phyloP scores from a whole-genome alignment of 768 basidiomycete species.

The Trametes coccinea region DNA sequence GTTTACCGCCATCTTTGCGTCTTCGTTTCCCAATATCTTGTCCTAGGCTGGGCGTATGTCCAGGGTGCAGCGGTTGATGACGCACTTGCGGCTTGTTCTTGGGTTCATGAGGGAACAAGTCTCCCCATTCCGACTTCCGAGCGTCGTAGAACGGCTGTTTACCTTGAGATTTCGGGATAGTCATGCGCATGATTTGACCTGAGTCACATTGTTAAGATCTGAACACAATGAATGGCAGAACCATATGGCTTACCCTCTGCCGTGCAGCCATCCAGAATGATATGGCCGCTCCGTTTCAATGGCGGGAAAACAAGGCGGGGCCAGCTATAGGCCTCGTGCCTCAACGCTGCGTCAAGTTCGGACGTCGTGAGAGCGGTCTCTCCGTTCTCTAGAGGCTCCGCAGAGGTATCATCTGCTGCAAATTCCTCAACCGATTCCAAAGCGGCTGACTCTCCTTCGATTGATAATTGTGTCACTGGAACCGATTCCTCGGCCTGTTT shows the following conservation, averaged over 20 bases:
- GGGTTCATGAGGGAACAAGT: slow-evolving; percentile 88
- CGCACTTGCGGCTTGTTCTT: slow-evolving; percentile 77
- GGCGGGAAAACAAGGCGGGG: slow-evolving; percentile 92
- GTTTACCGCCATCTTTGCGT: slow-evolving; percentile 28
- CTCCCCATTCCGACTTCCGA: slow-evolving; percentile 91
- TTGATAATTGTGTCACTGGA: slow-evolving; percentile 24
- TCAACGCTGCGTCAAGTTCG: slow-evolving; percentile 54
- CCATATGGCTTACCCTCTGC: slow-evolving; percentile 57
- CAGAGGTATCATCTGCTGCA: not conserved
- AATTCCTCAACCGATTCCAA: slow-evolving; percentile 14
- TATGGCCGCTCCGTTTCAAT: slow-evolving; percentile 86
- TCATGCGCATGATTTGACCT: slow-evolving; percentile 92
- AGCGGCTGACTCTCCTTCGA: slow-evolving; percentile 22
- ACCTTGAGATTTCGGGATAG: slow-evolving; percentile 92
- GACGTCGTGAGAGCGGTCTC: slow-evolving; percentile 21
- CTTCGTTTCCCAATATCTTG: slow-evolving; percentile 60
- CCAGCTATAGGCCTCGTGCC: slow-evolving; percentile 82
- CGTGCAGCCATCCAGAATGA: slow-evolving; percentile 88
- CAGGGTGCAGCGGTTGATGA: slow-evolving; percentile 40
- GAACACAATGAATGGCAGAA: not conserved
- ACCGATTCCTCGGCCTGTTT: slow-evolving; percentile 30
- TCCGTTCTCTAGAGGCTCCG: not conserved
- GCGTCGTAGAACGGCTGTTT: slow-evolving; percentile 95
- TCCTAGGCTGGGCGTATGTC: slow-evolving; percentile 36
- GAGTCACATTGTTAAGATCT: slow-evolving; percentile 7